phyloP scores from a whole-genome alignment of 257 asterid species.

The Prunella vulgaris region DNA sequence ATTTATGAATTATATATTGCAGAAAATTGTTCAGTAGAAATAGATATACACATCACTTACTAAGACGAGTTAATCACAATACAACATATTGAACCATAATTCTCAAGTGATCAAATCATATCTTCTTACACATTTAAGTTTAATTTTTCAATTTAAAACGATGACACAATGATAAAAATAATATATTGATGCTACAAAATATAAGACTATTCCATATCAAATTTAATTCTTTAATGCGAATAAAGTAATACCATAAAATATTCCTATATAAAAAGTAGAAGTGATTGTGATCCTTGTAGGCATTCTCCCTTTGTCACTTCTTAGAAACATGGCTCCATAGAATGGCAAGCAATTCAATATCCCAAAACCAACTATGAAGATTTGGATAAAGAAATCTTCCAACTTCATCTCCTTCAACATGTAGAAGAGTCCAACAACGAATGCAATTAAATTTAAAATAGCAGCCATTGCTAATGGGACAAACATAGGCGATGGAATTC shows the following conservation, averaged over 20 bases:
- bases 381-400: constrained; percentile 31
- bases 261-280: constrained; percentile 29
- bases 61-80: neutral
- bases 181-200: too few species aligned
- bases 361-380: constrained; percentile 51
- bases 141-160: neutral
- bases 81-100: neutral
- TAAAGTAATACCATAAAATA: constrained; percentile 13
- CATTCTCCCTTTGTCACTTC: constrained; percentile 58
- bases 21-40: too few species aligned
- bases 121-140: neutral
- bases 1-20: too few species aligned
- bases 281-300: constrained; percentile 35
- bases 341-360: constrained; percentile 50
- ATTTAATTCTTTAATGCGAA: neutral
- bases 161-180: too few species aligned
- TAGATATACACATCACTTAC: neutral
- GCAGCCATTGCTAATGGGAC: constrained; percentile 28
- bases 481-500: constrained; percentile 38
- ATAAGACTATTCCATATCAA: neutral
- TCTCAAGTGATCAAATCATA: neutral
- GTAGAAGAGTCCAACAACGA: constrained; percentile 15
- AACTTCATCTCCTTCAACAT: constrained; percentile 10
- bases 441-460: constrained; percentile 28
- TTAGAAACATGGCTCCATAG: constrained; percentile 50